Evolutionary conservation across 495 filamentous ascomycete genomes (phyloP).

Genomic region (Aspergillus kassunensis): DNA sequence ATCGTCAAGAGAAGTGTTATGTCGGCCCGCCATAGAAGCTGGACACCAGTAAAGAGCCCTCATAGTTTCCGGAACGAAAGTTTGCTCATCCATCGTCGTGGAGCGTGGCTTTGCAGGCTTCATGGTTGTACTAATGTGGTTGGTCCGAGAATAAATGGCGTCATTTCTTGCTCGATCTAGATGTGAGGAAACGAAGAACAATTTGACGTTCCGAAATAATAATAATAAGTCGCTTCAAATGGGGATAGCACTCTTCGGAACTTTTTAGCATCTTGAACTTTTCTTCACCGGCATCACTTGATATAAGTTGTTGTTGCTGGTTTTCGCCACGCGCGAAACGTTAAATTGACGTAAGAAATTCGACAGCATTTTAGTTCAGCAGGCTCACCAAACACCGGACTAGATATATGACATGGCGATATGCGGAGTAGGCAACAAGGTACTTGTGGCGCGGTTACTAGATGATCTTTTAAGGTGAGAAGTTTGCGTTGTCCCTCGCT

Average conservation of each 20-base stretch:
- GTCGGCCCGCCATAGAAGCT: conserved; percentile 18
- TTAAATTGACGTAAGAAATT: conserved; percentile 3
- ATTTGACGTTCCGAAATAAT: too few species aligned
- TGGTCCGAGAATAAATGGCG: too few species aligned
- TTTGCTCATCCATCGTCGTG: conserved; percentile 32
- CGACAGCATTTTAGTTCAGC: neutral
- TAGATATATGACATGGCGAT: too few species aligned
- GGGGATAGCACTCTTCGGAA: too few species aligned
- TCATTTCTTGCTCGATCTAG: too few species aligned
- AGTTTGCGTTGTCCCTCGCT: conserved; percentile 9
- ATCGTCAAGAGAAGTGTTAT: conserved; percentile 6
- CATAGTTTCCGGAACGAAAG: conserved; percentile 35
- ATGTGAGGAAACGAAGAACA: too few species aligned
- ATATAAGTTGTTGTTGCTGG: neutral
- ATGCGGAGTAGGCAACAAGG: neutral
- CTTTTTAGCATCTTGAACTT: neutral
- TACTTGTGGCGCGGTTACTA: neutral
- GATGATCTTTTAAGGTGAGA: neutral
- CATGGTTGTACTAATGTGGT: conserved; percentile 11
- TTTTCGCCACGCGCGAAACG: neutral
- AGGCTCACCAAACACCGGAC: too few species aligned
- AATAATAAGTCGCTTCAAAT: too few species aligned
- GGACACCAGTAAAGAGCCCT: conserved; percentile 37
- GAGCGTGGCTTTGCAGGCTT: conserved; percentile 26
- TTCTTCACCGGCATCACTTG: neutral